Conservation (phyloP, 352 stramenopile species). For the Aphanomyces cochlioides region DNA sequence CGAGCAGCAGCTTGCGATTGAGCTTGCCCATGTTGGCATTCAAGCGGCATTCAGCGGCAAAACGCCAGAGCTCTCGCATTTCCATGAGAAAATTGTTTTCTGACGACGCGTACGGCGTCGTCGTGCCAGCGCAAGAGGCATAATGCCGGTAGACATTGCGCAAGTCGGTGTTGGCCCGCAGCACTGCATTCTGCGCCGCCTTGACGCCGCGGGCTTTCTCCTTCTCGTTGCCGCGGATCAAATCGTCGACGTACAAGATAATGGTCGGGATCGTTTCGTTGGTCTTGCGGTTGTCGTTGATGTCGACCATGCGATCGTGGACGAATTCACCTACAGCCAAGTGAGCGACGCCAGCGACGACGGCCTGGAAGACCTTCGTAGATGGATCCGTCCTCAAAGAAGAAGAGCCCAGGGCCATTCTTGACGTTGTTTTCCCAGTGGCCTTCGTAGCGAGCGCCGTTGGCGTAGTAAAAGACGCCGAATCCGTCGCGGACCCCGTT, state of each 20-base stretch:
- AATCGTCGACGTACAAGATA: slow-evolving; percentile 53
- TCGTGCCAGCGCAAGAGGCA: slow-evolving; percentile 13
- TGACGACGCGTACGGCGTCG: neutral
- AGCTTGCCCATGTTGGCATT: slow-evolving; percentile 25
- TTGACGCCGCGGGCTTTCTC: slow-evolving; percentile 45
- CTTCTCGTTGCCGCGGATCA: slow-evolving; percentile 36
- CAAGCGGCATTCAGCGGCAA: slow-evolving; percentile 23
- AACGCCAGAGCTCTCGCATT: slow-evolving; percentile 27
- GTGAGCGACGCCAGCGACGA: neutral
- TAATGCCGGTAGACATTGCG: slow-evolving; percentile 55
- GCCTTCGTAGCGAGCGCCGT: slow-evolving; percentile 80
- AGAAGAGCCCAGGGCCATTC: slow-evolving; percentile 42
- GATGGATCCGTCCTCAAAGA: slow-evolving; percentile 39
- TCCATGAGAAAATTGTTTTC: slow-evolving; percentile 23
- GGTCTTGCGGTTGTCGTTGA: slow-evolving; percentile 28
- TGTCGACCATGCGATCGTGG: slow-evolving; percentile 6
- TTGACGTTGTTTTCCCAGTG: slow-evolving; percentile 80
- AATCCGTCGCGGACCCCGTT: slow-evolving; percentile 58
- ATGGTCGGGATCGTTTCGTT: slow-evolving; percentile 32
- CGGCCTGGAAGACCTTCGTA: slow-evolving; percentile 26
- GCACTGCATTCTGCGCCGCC: slow-evolving; percentile 45
- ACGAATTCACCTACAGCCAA: neutral
- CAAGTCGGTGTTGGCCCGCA: slow-evolving; percentile 63
- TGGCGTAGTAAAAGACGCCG: slow-evolving; percentile 83
- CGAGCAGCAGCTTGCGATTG: slow-evolving; percentile 21